Evolutionary conservation across 2,329 filamentous ascomycete species (phyloP), one percentile per base, ranked within the genome.

Genomic region (Venturia carpophila): DNA sequence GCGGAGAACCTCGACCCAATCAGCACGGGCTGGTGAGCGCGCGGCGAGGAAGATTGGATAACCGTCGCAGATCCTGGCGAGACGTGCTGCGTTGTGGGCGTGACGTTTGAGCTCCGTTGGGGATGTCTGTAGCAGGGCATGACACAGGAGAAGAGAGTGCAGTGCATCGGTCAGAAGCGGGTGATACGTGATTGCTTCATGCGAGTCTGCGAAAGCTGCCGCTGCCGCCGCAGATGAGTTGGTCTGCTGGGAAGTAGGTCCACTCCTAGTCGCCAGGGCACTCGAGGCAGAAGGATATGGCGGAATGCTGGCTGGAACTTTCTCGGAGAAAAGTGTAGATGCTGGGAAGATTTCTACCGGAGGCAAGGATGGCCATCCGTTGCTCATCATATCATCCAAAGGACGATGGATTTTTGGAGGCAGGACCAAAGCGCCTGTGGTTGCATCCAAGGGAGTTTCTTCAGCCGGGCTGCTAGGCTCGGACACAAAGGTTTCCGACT

Each of bases 31-130:
- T 0, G 89, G 86, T 3, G 85, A 88, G 62, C 88, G 82, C 30
- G 87, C 86, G 0, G 86, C 82, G 68, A 92, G 86, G 72, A 95
- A 93, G 61, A 93, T 83, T 0, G 91, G 91, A 70, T 91, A 92
- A 4, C 90, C 90, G 70, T 94, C 89, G 61, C 85, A 86, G 30
- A 94, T 81, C 24, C 90, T 83, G 5, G 85, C 82, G 1, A 94
- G 80, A 5, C 90, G 86, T 19, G 90, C 89, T 5, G 88, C 90
- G 83, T 92, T 94, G 77, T 91, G 83, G 0, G 90, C 89, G 72
- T 94, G 90, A 43, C 90, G 88, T 62, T 87, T 84, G 42, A 92
- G 83, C 73, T 94, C 90, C 70, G 89, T 91, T 13, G 84, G 75
- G 0, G 90, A 89, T 0, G 91, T 95, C 74, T 93, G 90, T 9